phyloP scores from a whole-genome alignment of 2,329 filamentous ascomycete species.

The Exophiala oligosperma region DNA sequence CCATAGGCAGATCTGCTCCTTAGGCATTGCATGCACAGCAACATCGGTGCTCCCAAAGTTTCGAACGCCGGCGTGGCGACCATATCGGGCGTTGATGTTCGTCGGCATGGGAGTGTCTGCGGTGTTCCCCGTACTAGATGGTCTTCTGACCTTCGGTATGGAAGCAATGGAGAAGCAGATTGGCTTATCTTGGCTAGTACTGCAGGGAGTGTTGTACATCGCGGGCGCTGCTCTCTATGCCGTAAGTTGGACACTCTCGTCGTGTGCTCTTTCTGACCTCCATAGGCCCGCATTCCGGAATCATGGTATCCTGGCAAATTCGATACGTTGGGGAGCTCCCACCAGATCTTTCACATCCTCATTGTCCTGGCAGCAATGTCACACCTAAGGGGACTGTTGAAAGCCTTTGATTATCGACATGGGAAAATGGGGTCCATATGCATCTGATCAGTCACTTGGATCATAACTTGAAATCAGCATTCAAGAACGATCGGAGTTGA shows the following conservation, averaged over 20 bases:
- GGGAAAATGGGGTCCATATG: conserved; percentile 35
- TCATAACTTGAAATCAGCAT: conserved; percentile 75
- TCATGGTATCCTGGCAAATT: conserved; percentile 73
- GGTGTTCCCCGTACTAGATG: conserved; percentile 79
- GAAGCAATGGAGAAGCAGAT: conserved; percentile 68
- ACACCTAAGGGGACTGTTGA: conserved; percentile 78
- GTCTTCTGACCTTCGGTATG: conserved; percentile 66
- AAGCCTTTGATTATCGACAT: conserved; percentile 86
- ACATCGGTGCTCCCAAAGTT: conserved; percentile 82
- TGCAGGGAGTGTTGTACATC: conserved; percentile 83
- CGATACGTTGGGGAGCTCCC: conserved; percentile 89
- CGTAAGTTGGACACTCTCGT: conserved; percentile 48
- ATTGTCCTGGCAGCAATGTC: conserved; percentile 79
- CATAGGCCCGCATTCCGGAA: conserved; percentile 76
- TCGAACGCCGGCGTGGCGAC: conserved; percentile 77
- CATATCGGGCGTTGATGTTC: conserved; percentile 87
- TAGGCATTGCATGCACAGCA: conserved; percentile 73
- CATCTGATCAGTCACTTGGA: background rate
- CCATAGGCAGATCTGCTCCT: conserved; percentile 66
- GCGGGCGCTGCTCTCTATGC: conserved; percentile 84
- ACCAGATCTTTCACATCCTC: conserved; percentile 93
- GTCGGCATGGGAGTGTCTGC: conserved; percentile 82
- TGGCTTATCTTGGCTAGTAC: conserved; percentile 74
- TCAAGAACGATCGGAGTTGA: conserved; percentile 69
- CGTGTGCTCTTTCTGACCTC: conserved; percentile 11